Conservation (phyloP, 2,329 filamentous ascomycete species). For the Fusarium pininemorale region DNA sequence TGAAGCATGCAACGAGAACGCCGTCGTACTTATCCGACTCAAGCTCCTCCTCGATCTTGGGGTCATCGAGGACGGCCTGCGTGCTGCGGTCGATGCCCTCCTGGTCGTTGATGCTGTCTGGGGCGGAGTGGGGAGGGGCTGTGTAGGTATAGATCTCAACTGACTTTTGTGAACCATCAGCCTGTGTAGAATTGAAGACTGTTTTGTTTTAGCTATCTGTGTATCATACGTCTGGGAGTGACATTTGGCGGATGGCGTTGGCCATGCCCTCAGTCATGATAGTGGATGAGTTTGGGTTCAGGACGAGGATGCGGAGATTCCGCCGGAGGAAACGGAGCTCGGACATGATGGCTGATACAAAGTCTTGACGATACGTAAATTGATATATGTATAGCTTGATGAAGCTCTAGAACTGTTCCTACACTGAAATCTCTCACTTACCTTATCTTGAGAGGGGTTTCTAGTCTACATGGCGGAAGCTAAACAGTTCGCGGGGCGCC, state of each 20-base stretch:
- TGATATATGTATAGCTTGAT: background rate
- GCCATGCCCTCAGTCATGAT: slow-evolving; percentile 76
- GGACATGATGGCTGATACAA: slow-evolving; percentile 25
- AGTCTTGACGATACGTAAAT: background rate
- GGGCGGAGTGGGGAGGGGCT: slow-evolving; percentile 63
- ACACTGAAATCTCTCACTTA: background rate
- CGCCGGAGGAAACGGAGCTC: slow-evolving; percentile 26
- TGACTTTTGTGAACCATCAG: slow-evolving; percentile 47
- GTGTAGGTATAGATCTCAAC: slow-evolving; percentile 71
- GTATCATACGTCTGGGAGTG: slow-evolving; percentile 41
- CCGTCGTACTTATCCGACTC: slow-evolving; percentile 67
- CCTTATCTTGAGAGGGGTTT: slow-evolving; percentile 11
- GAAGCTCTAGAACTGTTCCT: background rate
- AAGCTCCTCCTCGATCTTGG: slow-evolving; percentile 51
- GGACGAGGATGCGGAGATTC: slow-evolving; percentile 65
- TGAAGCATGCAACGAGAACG: slow-evolving; percentile 91
- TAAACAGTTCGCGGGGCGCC: slow-evolving; percentile 38
- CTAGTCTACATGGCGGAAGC: background rate
- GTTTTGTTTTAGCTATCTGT: background rate
- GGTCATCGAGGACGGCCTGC: slow-evolving; percentile 65
- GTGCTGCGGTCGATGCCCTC: slow-evolving; percentile 73
- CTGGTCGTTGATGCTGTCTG: slow-evolving; percentile 81
- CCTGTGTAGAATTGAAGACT: slow-evolving; percentile 4
- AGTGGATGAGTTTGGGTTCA: slow-evolving; percentile 82
- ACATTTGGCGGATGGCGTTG: slow-evolving; percentile 55